Evolutionary conservation across 2,329 filamentous ascomycete genomes (phyloP).

Genomic region (Pseudophaeomoniella oleicola): DNA sequence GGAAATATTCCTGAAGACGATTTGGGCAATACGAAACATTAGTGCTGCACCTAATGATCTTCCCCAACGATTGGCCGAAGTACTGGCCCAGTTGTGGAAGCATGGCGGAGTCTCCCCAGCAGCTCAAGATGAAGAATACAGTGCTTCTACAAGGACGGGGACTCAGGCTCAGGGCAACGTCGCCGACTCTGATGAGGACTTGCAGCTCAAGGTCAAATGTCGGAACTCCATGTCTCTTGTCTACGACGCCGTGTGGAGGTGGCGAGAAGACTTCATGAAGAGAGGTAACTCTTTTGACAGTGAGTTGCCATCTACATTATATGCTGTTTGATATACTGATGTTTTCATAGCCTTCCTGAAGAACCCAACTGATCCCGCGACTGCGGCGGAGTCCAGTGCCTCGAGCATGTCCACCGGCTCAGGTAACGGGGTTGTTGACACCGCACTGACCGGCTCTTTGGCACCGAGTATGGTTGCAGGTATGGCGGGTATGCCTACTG

Average conservation of each 20-base stretch:
- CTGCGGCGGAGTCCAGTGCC: constrained; percentile 31
- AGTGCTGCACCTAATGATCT: constrained; percentile 50
- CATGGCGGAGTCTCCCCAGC: constrained; percentile 19
- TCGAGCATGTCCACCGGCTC: constrained; percentile 8
- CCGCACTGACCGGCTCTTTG: neutral
- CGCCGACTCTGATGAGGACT: constrained; percentile 20
- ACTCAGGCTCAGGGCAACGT: neutral
- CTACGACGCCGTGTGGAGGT: constrained; percentile 54
- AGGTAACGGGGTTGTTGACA: constrained; percentile 13
- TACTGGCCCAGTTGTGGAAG: constrained; percentile 52
- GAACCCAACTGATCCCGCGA: constrained; percentile 62
- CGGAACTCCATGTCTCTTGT: constrained; percentile 54
- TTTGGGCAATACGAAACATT: constrained; percentile 43
- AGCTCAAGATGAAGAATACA: no score
- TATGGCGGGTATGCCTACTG: constrained; percentile 13
- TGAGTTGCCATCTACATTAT: constrained; percentile 27
- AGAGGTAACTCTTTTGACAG: constrained; percentile 57
- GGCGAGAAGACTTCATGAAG: constrained; percentile 50
- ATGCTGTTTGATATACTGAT: constrained; percentile 5
- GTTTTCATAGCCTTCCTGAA: constrained; percentile 48
- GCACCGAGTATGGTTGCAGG: constrained; percentile 9
- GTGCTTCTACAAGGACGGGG: constrained; percentile 7
- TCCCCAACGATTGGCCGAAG: constrained; percentile 48
- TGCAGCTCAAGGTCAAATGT: constrained; percentile 51
- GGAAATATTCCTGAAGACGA: constrained; percentile 42